A percentile compares a stretch with the other conserved stretches of the same genome.
Conservation (phyloP, 2,329 filamentous ascomycete genomes). For the Fonsecaea multimorphosa region DNA sequence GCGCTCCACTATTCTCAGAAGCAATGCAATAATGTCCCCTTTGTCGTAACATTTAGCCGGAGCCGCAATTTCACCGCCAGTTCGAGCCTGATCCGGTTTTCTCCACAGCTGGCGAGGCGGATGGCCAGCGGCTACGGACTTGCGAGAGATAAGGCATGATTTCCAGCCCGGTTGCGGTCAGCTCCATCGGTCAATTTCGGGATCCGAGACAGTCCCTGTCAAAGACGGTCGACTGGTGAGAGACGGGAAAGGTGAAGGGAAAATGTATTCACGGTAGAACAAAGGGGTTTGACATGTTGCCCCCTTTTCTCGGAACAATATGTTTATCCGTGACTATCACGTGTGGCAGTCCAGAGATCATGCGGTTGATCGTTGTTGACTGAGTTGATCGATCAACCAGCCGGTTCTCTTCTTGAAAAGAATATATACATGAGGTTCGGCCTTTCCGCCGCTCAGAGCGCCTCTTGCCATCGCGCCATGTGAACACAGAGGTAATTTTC, state of each 20-base stretch:
- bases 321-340: background rate
- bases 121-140: background rate
- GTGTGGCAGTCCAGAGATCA: background rate
- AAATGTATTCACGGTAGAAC: conserved; percentile 9
- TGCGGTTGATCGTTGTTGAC: conserved; percentile 5
- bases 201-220: too few relatives aligned
- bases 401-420: background rate
- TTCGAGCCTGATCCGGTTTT: conserved; percentile 19
- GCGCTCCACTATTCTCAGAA: conserved; percentile 1
- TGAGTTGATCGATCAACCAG: background rate
- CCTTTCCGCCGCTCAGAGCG: background rate
- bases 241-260: background rate
- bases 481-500: background rate
- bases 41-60: conserved; percentile 25
- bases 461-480: background rate
- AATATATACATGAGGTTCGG: conserved; percentile 1
- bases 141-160: conserved; percentile 3
- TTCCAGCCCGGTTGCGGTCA: background rate
- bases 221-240: too few relatives aligned
- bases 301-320: conserved; percentile 5
- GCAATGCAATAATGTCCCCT: background rate
- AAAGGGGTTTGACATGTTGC: background rate
- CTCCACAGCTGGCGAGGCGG: background rate
- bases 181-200: background rate
- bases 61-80: conserved; percentile 15